Evolutionary conservation across 345 rosid genomes (phyloP), one percentile per base, ranked within the genome.

Genomic region (Linum lewisii): DNA sequence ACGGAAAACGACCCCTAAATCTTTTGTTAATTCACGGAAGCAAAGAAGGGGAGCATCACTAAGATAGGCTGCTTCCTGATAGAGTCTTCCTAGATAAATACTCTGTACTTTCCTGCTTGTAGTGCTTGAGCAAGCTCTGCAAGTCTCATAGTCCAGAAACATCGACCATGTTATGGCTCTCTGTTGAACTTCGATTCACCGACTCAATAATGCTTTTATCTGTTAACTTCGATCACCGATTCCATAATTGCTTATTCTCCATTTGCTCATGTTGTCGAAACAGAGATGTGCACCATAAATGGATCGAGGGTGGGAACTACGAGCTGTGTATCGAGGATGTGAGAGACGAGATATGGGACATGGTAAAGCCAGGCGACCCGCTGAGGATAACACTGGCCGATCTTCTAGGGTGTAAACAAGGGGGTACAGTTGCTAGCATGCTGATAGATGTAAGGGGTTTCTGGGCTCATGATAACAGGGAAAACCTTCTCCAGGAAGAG

Each of bases 381-480:
- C 71, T 94, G 56, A 81, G 44, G 75, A 84, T 94, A 61, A 80
- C 92, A 0, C 71, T 87, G 59, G 62, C 80, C 0, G 97, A 94
- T 75, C 84, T 94, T 59, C 86, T 94, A 45, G 45, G 74, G 18
- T 94, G 99, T 78, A 94, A 90, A 65, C 99, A 94, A 61, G 99
- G 99, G 25, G 99, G 99, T 34, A 94, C 99, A 0, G 92, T 94
- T 0, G 97, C 99, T 60, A 87, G 99, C 80, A 93, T 89, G 99
- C 84, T 93, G 5, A 85, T 90, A 0, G 99, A 93, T 24, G 97
- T 93, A 54, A 94, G 99, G 3, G 97, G 97, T 56, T 93, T 90
- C 72, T 93, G 99, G 99, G 99, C 99, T n/a, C 99, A 90, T 25
- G 99, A 94, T 70, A 94, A 90, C 62, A 77, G 99, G 70, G 99